These are phyloP conservation scores for Halophytophthora polymorphica DNA, from an alignment of 352 stramenopile species.

Conservation along the genomic window DNA sequence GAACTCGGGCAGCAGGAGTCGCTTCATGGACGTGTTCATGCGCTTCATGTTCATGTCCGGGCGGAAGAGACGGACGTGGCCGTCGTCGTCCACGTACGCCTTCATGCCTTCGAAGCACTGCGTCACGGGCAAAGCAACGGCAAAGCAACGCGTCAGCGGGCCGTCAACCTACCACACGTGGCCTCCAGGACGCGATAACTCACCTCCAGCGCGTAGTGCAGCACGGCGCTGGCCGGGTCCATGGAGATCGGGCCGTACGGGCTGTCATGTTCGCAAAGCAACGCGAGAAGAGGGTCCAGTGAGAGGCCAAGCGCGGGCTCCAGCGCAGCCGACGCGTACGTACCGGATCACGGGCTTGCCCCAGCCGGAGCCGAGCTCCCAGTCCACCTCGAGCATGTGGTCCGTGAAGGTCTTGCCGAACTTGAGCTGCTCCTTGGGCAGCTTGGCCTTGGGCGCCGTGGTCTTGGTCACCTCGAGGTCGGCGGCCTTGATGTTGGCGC, in stretches of 20 bases:
- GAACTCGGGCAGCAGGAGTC: conserved; percentile 89
- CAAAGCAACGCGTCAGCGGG: no score
- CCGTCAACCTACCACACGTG: no score
- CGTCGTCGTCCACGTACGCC: conserved; percentile 85
- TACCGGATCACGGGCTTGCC: conserved; percentile 82
- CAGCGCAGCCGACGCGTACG: no score
- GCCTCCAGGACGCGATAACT: neutral
- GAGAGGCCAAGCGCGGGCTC: no score
- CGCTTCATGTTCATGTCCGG: conserved; percentile 97
- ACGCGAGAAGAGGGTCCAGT: neutral
- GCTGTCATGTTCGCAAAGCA: conserved; percentile 9
- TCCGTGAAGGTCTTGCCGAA: conserved; percentile 96
- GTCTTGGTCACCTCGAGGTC: conserved; percentile 53
- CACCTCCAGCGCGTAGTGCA: conserved; percentile 94
- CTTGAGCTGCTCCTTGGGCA: conserved; percentile 83
- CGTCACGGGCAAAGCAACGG: no score
- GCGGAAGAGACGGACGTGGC: conserved; percentile 92
- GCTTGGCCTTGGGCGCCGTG: conserved; percentile 47
- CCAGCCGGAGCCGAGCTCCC: conserved; percentile 84
- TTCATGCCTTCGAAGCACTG: conserved; percentile 97
- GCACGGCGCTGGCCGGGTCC: conserved; percentile 87
- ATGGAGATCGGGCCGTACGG: conserved; percentile 91
- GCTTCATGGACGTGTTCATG: conserved; percentile 92
- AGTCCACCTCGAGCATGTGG: conserved; percentile 97
- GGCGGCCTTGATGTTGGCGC: conserved; percentile 24